Base-by-base conservation (phyloP, 1,284 basidiomycete species). In the Athelia sp. region DNA sequence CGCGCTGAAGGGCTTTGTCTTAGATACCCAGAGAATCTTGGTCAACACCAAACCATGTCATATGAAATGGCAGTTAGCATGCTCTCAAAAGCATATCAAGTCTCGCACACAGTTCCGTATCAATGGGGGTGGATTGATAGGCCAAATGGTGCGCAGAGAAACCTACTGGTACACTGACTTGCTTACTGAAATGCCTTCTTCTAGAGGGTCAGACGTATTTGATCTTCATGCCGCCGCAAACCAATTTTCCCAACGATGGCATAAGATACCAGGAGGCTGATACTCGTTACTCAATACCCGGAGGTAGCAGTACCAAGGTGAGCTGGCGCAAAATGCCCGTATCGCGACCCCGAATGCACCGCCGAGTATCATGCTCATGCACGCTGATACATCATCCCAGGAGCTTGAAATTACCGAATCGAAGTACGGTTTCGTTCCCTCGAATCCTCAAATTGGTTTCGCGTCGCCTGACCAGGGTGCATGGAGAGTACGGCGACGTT, bases 391-490 rank as follows among this genome's bases (percentile, higher is more conserved):
- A 40, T n/a, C n/a, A 17, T 3, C 35, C 13, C 58, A 87, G 84
- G 87, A 90, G 64, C 71, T 91, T 8, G 89, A 91, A 67, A 72
- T 90, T 1, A 62, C 71, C 50, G 88, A 91, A 64, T 63, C 77
- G 40, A 87, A 84, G 59, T 82, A 68, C 58, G 88, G 88, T 2
- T 91, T 87, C 63, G 65, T 87, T n/a, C 88, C 88, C 10, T 75
- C 74, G 38, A 68, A 72, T 8, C 67, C 68, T 47, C n/a, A n/a
- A 21, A 40, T 21, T 6, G 36, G 36, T 9, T 40, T 17, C 36
- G 6, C 36, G 19, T 40, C 36, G 8, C 36, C 36, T 4, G 85
- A 90, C 54, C 63, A 67, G 8, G 66, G 62, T 50, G 87, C 87
- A 19, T 83, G 73, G 62, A 80, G 87, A 26, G 62, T 81, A 22